Evolutionary conservation across 805 yeast species (phyloP).

Genomic region (Saturnispora dispora): DNA sequence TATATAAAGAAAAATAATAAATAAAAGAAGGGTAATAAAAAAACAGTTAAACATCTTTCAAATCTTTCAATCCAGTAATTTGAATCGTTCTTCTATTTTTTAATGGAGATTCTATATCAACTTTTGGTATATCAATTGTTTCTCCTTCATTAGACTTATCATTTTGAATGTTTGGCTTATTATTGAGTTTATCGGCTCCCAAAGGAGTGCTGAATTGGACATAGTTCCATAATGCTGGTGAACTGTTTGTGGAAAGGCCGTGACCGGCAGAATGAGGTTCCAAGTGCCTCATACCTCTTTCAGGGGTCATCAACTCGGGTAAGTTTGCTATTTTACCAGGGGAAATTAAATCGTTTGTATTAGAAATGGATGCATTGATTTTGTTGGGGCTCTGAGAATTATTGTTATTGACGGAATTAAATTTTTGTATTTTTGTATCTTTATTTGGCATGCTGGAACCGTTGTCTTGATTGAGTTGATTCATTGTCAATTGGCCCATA

Average conservation of each 20-base stretch:
- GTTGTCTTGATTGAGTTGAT: not conserved
- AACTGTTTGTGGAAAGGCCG: constrained; percentile 41
- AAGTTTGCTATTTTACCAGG: constrained; percentile 36
- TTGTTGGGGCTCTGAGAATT: not conserved
- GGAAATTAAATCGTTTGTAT: constrained; percentile 4
- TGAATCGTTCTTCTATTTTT: constrained; percentile 16
- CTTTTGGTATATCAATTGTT: constrained; percentile 10
- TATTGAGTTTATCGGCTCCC: constrained; percentile 15
- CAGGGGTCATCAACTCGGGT: constrained; percentile 60
- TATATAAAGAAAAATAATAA: not conserved
- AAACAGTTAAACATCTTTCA: constrained; percentile 39
- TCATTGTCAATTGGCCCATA: not conserved
- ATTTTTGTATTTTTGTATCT: not conserved
- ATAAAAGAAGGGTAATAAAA: constrained; percentile 29
- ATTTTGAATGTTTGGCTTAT: constrained; percentile 1
- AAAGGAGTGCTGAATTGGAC: constrained; percentile 55
- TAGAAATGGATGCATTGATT: not conserved
- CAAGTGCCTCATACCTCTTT: constrained; percentile 34
- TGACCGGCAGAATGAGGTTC: constrained; percentile 28
- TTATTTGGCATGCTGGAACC: not conserved
- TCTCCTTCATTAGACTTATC: not conserved
- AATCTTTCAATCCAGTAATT: constrained; percentile 30
- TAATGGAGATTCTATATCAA: constrained; percentile 25
- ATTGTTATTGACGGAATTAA: not conserved
- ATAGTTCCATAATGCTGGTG: constrained; percentile 92